Base-by-base conservation (phyloP, 2,329 filamentous ascomycete species). In the Aspergillus neoniger region DNA sequence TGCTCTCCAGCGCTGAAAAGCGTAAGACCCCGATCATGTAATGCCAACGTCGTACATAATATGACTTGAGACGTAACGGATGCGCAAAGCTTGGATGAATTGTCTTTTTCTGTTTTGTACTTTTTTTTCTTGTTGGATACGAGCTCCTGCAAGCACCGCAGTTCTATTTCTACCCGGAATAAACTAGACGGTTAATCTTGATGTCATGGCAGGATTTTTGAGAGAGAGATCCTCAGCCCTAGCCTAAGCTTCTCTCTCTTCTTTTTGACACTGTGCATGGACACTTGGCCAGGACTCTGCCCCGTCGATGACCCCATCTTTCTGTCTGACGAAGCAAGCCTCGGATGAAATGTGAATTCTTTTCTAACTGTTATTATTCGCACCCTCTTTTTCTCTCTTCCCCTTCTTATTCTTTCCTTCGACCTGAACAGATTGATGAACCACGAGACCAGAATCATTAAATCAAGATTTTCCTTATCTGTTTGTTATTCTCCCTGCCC, bases 1-100 rank as follows among this genome's bases (percentile, higher is more conserved):
- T 97, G 67, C 85, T 97, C 67, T 93, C 91, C 67, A 93, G 88
- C 75, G 90, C 88, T 64, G 92, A 96, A 82, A 96, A 96, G 86
- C 90, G 92, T 77, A 96, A 92, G 84, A 89, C 85, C 77, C 81
- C 84, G 61, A 77, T 86, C 73, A 85, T 84, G 72, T 88, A 81
- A 80, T 70, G 66, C 68, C 65, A 63, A 70, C 63, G 57, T 63
- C 69, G 63, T 65, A 64, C 63, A 68, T 70, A 71, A 73, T 74
- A 71, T 72, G 71, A 74, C 67, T 36, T 69, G 69, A 69, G 69
- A 74, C 65, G 69, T 73, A 65, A 68, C 65, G 61, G 59, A 67
- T 58, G 51, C 61, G 64, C 63, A 54, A 59, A 60, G 51, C 61
- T 63, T 60, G 64, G 61, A 74, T 72, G 72, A 74, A 63, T 59